Base-by-base conservation (phyloP, 352 stramenopile genomes). In the Globisporangium nunn region DNA sequence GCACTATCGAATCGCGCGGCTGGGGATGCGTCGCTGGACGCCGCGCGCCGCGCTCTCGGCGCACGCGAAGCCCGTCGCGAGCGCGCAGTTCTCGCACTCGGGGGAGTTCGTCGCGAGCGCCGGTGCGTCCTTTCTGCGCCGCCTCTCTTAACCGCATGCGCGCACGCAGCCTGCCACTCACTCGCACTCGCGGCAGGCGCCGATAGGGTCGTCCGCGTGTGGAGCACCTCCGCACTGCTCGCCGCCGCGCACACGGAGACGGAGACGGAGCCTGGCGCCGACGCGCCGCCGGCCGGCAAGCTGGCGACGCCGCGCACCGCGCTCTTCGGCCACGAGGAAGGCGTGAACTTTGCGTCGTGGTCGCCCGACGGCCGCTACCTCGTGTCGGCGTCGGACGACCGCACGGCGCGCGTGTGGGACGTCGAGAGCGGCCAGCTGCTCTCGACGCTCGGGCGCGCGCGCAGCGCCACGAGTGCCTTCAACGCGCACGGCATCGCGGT, bases 311-410 rank as follows among this genome's bases (percentile, higher is more conserved):
- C 74, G 4, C 60, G 66, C 28, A 60, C 63, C 33, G 75, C 73
- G 37, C 60, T 96, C 4, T 81, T 78, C 45, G 94, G 93, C n/a
- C 95, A 98, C 68, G 76, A 91, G 50, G 78, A 96, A 47, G 96
- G 96, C 29, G 87, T 99, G 17, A 98, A 96, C 35, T 93, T 97
- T 56, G 83, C 97, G 8, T 76, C 85, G 23, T 98, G 95, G 95
- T 96, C 81, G 11, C 71, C 74, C 4, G 85, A 95, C 50, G 75
- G 79, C 10, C 71, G 62, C 39, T 96, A 95, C 53, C 59, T 98
- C 33, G 93, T 88, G 11, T 98, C 96, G 6, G 95, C 94, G 7
- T 97, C 85, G 10, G 96, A 99, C 67, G 96, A 99, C 71, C 95
- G 94, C 50, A 98, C 95, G 0, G 68, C 98, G 43, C 83, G 93